Conservation (phyloP, 1,284 basidiomycete species). For the Tilletia walkeri region DNA sequence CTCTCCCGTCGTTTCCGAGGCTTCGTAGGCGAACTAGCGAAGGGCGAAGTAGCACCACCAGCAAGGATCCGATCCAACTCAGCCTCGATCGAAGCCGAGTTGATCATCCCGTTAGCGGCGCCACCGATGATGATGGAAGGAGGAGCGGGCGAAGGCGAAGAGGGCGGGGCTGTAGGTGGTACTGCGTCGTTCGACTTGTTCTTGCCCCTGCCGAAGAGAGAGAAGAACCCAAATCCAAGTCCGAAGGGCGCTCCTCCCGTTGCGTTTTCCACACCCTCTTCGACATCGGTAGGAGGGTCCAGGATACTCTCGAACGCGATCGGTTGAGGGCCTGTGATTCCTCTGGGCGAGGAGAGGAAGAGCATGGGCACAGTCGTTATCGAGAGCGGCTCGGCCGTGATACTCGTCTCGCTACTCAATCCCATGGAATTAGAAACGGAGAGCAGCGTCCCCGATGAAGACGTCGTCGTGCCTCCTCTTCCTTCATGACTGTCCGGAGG, state of each 20-base stretch:
- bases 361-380: background rate
- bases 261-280: background rate
- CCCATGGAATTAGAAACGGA: no score
- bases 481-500: background rate
- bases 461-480: background rate
- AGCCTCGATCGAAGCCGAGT: slow-evolving; percentile 5
- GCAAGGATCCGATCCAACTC: slow-evolving; percentile 14
- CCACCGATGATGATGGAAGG: background rate
- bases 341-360: slow-evolving; percentile 6
- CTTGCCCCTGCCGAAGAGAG: background rate
- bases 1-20: no score
- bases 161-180: background rate
- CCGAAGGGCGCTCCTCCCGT: background rate
- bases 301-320: background rate
- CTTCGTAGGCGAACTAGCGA: no score
- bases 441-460: no score
- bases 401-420: background rate
- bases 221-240: slow-evolving; percentile 1
- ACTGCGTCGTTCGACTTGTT: background rate
- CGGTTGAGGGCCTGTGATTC: background rate
- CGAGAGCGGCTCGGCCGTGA: background rate
- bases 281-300: background rate
- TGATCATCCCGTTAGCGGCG: background rate
- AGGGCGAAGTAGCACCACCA: background rate
- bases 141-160: background rate